A percentile compares a stretch with the other conserved stretches of the same genome.
These are phyloP conservation scores for Lactarius trivialis DNA, from an alignment of 768 basidiomycete species.

Conservation along the genomic window DNA sequence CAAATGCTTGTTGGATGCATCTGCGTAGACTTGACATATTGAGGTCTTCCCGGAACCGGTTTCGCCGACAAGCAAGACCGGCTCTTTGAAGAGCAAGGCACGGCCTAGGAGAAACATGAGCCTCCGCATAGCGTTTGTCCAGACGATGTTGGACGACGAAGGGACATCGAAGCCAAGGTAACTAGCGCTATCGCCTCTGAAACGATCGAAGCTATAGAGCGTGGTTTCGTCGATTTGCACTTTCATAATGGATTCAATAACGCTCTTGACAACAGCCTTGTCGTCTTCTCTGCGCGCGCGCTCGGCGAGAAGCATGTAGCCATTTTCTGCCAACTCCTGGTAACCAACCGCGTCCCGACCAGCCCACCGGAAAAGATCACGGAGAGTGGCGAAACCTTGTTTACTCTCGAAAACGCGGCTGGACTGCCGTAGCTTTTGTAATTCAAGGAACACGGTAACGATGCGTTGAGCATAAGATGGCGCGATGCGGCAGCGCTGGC, in stretches of 20 bases:
- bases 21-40: slow-evolving; percentile 84
- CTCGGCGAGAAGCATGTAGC: slow-evolving; percentile 96
- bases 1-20: slow-evolving; percentile 52
- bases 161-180: slow-evolving; percentile 55
- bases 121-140: slow-evolving; percentile 92
- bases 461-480: slow-evolving; percentile 91
- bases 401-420: slow-evolving; percentile 96
- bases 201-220: slow-evolving; percentile 55
- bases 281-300: slow-evolving; percentile 81
- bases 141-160: slow-evolving; percentile 53
- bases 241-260: slow-evolving; percentile 85
- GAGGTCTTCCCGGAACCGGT: slow-evolving; percentile 98
- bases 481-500: slow-evolving; percentile 84
- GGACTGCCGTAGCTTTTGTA: slow-evolving; percentile 87
- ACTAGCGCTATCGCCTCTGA: slow-evolving; percentile 34
- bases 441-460: slow-evolving; percentile 84
- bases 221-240: slow-evolving; percentile 68
- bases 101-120: slow-evolving; percentile 77
- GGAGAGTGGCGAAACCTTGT: slow-evolving; percentile 92
- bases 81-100: slow-evolving; percentile 88
- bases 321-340: slow-evolving; percentile 90
- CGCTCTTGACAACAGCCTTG: slow-evolving; percentile 82
- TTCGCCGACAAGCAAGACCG: slow-evolving; percentile 91
- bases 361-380: slow-evolving; percentile 97
- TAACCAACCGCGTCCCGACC: slow-evolving; percentile 82